Evolutionary conservation across 179 eudicot species (phyloP), one percentile per base, ranked within the genome.

Genomic region (Gypsophila paniculata): DNA sequence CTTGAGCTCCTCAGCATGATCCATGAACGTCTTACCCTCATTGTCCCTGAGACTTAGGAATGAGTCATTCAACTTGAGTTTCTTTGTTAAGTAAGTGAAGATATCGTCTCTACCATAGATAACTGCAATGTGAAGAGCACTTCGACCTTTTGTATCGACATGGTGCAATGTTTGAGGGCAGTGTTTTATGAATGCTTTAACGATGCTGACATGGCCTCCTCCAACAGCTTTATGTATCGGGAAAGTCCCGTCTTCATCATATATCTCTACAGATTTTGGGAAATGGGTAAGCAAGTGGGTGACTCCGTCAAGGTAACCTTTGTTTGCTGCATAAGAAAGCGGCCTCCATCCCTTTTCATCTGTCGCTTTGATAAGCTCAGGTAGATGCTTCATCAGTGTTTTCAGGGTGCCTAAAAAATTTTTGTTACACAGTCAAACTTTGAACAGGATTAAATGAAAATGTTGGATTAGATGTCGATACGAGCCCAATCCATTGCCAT

Each of bases 181-280:
- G 61, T 18, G 36, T 48, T 11, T 2, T 2, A 57, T 1, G 34
- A 70, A 70, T 15, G 60, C 52, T 21, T 36, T 0, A 19, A 70
- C 8, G 19, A 70, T 12, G 17, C 8, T 36, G 38, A 58, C 13
- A 42, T 58, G n/a, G n/a, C n/a, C n/a, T n/a, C n/a, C n/a, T n/a
- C n/a, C n/a, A n/a, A n/a, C n/a, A n/a, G n/a, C n/a, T 48, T 57
- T 70, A 70, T 70, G 73, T 36, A 70, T 70, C 14, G 73, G 73
- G 7, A 70, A 36, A 8, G 73, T 36, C 0, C 73, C 73, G 61
- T 70, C 73, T 5, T 13, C 14, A 10, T 70, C 65, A 57, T 13
- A 21, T 38, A 57, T 26, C 17, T 39, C 38, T 21, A 38, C 52
- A n/a, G 64, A 55, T 0, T 36, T 39, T 4, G 65, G 65, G 17